Base-by-base conservation (phyloP, 1,284 basidiomycete genomes). In the Cryptococcus wingfieldii region DNA sequence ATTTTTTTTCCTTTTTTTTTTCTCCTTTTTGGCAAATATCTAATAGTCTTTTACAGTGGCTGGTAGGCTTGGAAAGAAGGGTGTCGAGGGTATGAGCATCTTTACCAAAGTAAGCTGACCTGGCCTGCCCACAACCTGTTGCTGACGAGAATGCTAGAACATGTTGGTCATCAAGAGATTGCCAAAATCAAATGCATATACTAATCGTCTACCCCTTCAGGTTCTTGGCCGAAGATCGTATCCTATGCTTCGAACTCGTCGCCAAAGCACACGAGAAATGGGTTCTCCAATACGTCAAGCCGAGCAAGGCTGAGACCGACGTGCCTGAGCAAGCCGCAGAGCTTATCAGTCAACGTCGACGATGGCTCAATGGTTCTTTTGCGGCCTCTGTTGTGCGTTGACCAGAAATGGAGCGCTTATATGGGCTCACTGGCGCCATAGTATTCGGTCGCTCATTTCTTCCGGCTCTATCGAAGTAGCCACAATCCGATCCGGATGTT, bases 341-440 rank as follows among this genome's bases (percentile, higher is more conserved):
- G 71, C 78, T 98, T 53, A 98, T 98, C 75, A 89, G 91, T 60
- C 95, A 98, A 70, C 85, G 93, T 4, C 81, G 93, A 44, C 83
- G 94, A 53, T 97, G 93, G 95, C 75, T 98, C 67, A 98, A 98
- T 70, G 95, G 95, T 59, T 95, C 90, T 12, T 97, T 98, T 69
- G 94, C 94, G 38, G 95, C 94, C 9, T 93, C 91, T 3, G 88
- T 97, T 56, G 88, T 89, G 74, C 71, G 86, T 83, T 16, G 1
- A 18, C 27, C 3, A 25, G 23, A 43, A 27, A n/a, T 31, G 7
- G 19, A n/a, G 10, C 18, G 28, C 5, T 46, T 12, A 14, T 18
- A 10, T 14, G 8, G n/a, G 19, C 16, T 46, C 5, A 18, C n/a
- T 12, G 14, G 7, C 10, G 34, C 9, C 7, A 5, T 58, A 88